Conservation (phyloP, 306 rosid species). For the Rubus idaeus region DNA sequence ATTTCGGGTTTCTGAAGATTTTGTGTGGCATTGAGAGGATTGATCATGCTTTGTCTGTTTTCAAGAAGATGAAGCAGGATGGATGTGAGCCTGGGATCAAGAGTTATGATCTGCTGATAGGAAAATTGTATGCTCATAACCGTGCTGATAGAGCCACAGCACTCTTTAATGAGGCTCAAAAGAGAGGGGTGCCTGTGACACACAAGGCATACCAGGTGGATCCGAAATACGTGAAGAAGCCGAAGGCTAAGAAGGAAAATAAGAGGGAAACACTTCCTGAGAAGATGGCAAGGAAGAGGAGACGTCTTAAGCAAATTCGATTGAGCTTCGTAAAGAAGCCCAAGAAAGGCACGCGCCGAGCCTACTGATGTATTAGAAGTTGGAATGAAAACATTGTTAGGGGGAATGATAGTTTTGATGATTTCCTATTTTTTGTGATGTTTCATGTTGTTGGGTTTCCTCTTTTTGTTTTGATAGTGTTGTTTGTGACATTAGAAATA, state of each 20-base stretch:
- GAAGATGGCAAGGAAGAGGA: slow-evolving; percentile 93
- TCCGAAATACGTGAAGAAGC: slow-evolving; percentile 49
- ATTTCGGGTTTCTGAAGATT: slow-evolving; percentile 61
- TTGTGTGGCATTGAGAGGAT: slow-evolving; percentile 90
- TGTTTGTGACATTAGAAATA: slow-evolving; percentile 4
- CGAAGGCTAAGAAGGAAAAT: slow-evolving; percentile 44
- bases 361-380: neutral
- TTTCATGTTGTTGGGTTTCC: neutral
- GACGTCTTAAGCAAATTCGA: slow-evolving; percentile 74
- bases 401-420: neutral
- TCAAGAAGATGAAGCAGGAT: slow-evolving; percentile 72
- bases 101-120: slow-evolving; percentile 67
- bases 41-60: slow-evolving; percentile 75
- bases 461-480: neutral
- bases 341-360: slow-evolving; percentile 39
- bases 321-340: slow-evolving; percentile 85
- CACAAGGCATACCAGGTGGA: slow-evolving; percentile 61
- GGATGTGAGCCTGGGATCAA: slow-evolving; percentile 70
- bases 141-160: slow-evolving; percentile 65
- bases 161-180: slow-evolving; percentile 61
- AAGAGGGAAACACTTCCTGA: slow-evolving; percentile 73
- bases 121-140: slow-evolving; percentile 63
- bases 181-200: slow-evolving; percentile 39
- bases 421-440: neutral
- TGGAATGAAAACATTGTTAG: neutral